Conservation (phyloP, 2,329 filamentous ascomycete genomes). For the Phialophora expanda region DNA sequence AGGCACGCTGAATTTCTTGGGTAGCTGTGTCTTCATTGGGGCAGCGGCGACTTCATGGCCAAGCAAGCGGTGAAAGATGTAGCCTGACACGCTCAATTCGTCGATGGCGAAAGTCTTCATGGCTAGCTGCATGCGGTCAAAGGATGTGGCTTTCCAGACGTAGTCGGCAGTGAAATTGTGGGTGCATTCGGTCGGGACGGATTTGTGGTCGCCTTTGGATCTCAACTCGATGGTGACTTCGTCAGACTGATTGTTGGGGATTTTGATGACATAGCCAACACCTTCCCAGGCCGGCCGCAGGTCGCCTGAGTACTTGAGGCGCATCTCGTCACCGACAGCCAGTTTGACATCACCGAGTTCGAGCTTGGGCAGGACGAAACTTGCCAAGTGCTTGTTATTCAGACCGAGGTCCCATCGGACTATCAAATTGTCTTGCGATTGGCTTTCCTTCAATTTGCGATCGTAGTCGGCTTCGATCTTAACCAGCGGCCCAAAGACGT, state of each 20-base stretch:
- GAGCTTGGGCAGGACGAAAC: slow-evolving; percentile 94
- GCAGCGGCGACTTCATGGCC: slow-evolving; percentile 93
- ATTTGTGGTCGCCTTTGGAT: slow-evolving; percentile 93
- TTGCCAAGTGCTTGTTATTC: slow-evolving; percentile 96
- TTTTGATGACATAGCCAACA: slow-evolving; percentile 98
- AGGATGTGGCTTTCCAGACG: slow-evolving; percentile 99
- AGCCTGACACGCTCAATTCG: slow-evolving; percentile 97
- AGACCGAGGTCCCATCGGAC: slow-evolving; percentile 94
- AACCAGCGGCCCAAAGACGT: slow-evolving; percentile 95
- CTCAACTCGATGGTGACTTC: slow-evolving; percentile 95
- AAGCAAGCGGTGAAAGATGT: slow-evolving; percentile 96
- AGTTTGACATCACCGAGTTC: slow-evolving; percentile 97
- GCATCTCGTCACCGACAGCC: slow-evolving; percentile 98
- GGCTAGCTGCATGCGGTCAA: slow-evolving; percentile 97
- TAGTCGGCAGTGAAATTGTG: slow-evolving; percentile 99
- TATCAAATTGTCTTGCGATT: slow-evolving; percentile 92
- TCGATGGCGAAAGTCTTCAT: slow-evolving; percentile 99
- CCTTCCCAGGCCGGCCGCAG: slow-evolving; percentile 92
- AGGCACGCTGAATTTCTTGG: slow-evolving; percentile 95
- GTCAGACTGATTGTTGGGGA: slow-evolving; percentile 98
- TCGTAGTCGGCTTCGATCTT: slow-evolving; percentile 99
- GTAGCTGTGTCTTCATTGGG: slow-evolving; percentile 92
- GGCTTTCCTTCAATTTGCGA: slow-evolving; percentile 96
- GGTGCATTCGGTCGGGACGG: slow-evolving; percentile 91
- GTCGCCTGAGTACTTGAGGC: slow-evolving; percentile 93